Evolutionary conservation across 768 basidiomycete genomes (phyloP).

Genomic region (Leucosporidium creatinivorum): DNA sequence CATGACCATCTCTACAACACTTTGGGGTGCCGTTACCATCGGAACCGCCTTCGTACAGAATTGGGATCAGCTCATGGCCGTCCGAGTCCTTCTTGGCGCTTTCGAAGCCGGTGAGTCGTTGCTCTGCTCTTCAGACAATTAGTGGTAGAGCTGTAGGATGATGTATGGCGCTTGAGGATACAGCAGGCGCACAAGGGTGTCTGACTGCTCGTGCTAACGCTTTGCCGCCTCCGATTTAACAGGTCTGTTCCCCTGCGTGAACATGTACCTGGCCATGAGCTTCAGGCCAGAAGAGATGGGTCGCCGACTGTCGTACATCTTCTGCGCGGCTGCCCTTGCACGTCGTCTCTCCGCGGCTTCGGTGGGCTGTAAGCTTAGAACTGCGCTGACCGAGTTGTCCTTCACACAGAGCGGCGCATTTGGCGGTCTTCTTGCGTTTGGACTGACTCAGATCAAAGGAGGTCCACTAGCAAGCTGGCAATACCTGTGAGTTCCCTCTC

Average conservation of each 20-base stretch:
- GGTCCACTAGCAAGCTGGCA: neutral
- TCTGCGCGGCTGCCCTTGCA: neutral
- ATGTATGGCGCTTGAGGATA: too few relatives aligned
- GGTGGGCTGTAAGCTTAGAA: too few relatives aligned
- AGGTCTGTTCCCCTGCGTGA: slow-evolving; percentile 2
- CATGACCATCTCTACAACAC: neutral
- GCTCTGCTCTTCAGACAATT: too few relatives aligned
- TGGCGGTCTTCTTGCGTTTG: neutral
- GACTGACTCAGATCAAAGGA: neutral
- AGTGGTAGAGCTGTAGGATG: too few relatives aligned
- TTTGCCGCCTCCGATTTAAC: neutral
- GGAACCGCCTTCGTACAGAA: slow-evolving; percentile 34
- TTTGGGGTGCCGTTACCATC: slow-evolving; percentile 21
- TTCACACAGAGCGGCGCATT: neutral
- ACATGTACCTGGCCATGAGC: neutral
- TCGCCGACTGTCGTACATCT: neutral
- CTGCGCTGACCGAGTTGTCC: too few relatives aligned
- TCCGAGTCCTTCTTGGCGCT: slow-evolving; percentile 36
- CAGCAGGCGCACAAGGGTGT: too few relatives aligned
- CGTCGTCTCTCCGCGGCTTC: too few relatives aligned
- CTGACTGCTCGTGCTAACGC: neutral
- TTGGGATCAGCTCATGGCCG: slow-evolving; percentile 30
- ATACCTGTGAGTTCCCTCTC: neutral
- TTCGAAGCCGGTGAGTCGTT: neutral
- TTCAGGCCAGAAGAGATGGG: neutral